Evolutionary conservation across 352 stramenopile genomes (phyloP).

Genomic region (Phytophthora idaei): DNA sequence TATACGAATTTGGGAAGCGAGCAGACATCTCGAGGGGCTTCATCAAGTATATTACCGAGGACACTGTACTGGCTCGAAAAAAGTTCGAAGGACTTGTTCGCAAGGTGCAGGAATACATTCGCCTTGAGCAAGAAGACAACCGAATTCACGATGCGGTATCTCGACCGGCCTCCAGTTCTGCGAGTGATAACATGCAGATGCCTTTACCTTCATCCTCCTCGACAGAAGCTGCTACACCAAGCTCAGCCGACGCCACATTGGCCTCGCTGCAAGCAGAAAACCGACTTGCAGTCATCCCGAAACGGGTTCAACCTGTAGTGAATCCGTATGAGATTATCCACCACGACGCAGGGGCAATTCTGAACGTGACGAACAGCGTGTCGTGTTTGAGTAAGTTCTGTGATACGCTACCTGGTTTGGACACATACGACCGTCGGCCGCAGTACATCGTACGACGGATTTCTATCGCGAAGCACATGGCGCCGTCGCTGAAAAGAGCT

Average conservation of each 20-base stretch:
- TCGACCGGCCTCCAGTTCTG: constrained; percentile 4
- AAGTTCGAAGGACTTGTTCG: constrained; percentile 66
- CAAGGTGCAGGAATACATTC: constrained; percentile 67
- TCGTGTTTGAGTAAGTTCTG: constrained; percentile 77
- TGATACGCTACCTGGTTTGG: constrained; percentile 77
- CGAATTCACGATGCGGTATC: constrained; percentile 1
- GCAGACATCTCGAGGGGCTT: constrained; percentile 47
- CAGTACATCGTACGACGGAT: constrained; percentile 82
- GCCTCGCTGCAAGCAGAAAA: constrained; percentile 23
- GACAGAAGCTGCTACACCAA: constrained; percentile 7
- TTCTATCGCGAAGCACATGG: constrained; percentile 50
- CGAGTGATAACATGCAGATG: constrained; percentile 20
- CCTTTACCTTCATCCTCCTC: constrained; percentile 9
- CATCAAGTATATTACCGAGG: constrained; percentile 75
- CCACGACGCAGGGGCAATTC: constrained; percentile 64
- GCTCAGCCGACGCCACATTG: constrained; percentile 16
- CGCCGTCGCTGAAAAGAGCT: constrained; percentile 52
- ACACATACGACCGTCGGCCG: constrained; percentile 81
- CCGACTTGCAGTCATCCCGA: constrained; percentile 14
- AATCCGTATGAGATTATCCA: constrained; percentile 64
- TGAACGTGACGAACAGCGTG: constrained; percentile 73
- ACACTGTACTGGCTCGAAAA: constrained; percentile 41
- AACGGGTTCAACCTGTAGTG: constrained; percentile 20
- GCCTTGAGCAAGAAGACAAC: constrained; percentile 49
- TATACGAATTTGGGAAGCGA: constrained; percentile 68